phyloP scores from a whole-genome alignment of 306 rosid species.

The Betula pendula region DNA sequence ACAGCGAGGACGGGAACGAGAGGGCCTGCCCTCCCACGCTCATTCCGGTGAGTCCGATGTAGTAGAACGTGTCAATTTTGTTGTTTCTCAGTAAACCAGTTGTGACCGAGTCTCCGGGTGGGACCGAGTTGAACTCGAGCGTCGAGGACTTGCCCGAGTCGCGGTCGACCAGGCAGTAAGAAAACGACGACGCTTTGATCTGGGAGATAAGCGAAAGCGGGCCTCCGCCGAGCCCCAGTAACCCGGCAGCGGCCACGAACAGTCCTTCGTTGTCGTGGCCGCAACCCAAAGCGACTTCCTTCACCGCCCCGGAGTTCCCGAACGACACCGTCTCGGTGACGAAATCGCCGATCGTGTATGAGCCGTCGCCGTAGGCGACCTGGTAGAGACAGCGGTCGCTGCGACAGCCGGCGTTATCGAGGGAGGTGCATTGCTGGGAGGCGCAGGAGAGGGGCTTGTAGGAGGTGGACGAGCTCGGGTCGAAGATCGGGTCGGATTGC shows the following conservation, averaged over 20 bases:
- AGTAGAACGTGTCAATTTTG: slow-evolving; percentile 57
- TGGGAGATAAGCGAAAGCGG: slow-evolving; percentile 55
- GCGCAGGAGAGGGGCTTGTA: slow-evolving; percentile 55
- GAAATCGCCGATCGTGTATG: slow-evolving; percentile 74
- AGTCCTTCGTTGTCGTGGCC: slow-evolving; percentile 90
- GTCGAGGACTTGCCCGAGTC: slow-evolving; percentile 65
- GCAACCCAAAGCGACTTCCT: slow-evolving; percentile 61
- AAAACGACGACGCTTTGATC: slow-evolving; percentile 71
- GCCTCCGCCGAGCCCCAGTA: slow-evolving; percentile 92
- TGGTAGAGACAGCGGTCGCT: slow-evolving; percentile 64
- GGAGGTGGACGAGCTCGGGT: slow-evolving; percentile 58
- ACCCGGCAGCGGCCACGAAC: slow-evolving; percentile 74
- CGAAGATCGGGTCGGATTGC: slow-evolving; percentile 76
- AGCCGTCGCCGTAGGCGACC: slow-evolving; percentile 83
- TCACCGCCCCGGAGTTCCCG: slow-evolving; percentile 52
- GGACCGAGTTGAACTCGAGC: slow-evolving; percentile 80
- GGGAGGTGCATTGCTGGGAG: slow-evolving; percentile 46
- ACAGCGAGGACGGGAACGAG: slow-evolving; percentile 48
- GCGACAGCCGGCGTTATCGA: slow-evolving; percentile 50
- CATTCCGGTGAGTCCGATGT: slow-evolving; percentile 55
- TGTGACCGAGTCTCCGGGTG: slow-evolving; percentile 58
- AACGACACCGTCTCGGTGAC: slow-evolving; percentile 75
- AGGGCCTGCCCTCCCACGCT: slow-evolving; percentile 65
- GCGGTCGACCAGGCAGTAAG: slow-evolving; percentile 87
- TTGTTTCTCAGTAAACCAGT: slow-evolving; percentile 43